Evolutionary conservation across 108 stramenopile genomes (phyloP).

Genomic region (Pseudonitzschia pungens): DNA sequence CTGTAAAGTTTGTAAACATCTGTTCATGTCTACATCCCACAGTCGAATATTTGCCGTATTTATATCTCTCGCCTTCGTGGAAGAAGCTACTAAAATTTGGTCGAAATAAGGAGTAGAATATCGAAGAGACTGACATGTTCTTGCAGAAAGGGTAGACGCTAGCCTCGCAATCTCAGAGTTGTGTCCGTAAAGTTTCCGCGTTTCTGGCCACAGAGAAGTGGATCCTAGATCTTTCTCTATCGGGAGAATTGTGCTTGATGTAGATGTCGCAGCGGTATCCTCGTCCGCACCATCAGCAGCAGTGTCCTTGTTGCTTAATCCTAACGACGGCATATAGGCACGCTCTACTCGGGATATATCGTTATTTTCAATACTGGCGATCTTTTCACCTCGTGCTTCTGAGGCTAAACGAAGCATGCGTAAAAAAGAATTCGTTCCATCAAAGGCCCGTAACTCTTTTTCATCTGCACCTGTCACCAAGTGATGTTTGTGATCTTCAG

Average conservation of each 20-base stretch:
- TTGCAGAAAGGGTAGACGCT: constrained; percentile 56
- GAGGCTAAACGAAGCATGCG: constrained; percentile 41
- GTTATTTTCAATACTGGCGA: not conserved
- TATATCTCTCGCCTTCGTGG: constrained; percentile 82
- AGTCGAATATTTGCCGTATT: constrained; percentile 78
- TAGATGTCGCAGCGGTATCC: constrained; percentile 33
- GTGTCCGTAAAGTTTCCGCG: constrained; percentile 81
- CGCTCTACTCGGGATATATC: constrained; percentile 66
- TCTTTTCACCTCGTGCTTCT: not conserved
- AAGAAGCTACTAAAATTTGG: constrained; percentile 70
- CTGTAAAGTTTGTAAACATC: constrained; percentile 65
- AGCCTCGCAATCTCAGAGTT: constrained; percentile 78
- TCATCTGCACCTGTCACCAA: constrained; percentile 87
- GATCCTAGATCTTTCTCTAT: constrained; percentile 83
- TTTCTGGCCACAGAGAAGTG: constrained; percentile 83
- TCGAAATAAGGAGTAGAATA: not conserved
- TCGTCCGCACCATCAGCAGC: constrained; percentile 64
- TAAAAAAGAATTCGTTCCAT: constrained; percentile 69
- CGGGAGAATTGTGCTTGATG: constrained; percentile 48
- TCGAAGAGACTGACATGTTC: constrained; percentile 14
- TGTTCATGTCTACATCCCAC: constrained; percentile 58
- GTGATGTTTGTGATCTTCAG: constrained; percentile 49
- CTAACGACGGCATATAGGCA: constrained; percentile 84
- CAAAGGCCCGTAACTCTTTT: constrained; percentile 84
- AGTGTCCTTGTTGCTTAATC: constrained; percentile 82